Base-by-base conservation (phyloP, 768 basidiomycete species). In the Lactarius tabidus region DNA sequence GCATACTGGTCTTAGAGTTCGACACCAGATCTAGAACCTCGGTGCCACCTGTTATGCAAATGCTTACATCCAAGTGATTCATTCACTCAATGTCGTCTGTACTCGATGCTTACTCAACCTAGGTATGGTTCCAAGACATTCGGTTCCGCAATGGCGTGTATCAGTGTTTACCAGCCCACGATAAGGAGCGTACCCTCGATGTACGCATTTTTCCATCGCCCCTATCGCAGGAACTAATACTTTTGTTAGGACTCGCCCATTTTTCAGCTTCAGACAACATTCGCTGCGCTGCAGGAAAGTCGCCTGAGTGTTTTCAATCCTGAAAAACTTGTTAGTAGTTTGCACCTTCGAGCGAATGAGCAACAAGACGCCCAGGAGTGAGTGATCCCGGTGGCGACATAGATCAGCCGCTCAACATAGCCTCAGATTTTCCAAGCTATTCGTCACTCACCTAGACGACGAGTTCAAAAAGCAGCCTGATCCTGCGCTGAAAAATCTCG, bases 311-410 rank as follows among this genome's bases (percentile, higher is more conserved):
- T 88, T 0, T 95, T 90, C 72, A 93, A 98, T 75, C 96, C 96
- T 0, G 77, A 79, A 18, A 89, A 87, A 67, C 82, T 98, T 17
- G 90, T 95, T 7, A 88, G 95, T 72, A 92, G 92, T 69, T 78
- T 98, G 59, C 83, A 87, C 64, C 78, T 98, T 43, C 84, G 88
- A 23, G 86, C 88, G 1, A 81, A 88, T 5, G 91, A 97, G 72
- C 96, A 98, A 72, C 95, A 98, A 76, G 96, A 98, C 77, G 95
- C 96, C 35, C 93, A 95, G 76, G 96, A 98, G 93, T 97, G 71
- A 60, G 85, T 73, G 31, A 29, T 45, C 23, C 28, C 62, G 36
- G 54, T 58, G 28, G 41, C 8, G 51, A 17, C 18, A 23, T 53
- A 31, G 17, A 26, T 54, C n/a, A n/a, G 3, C 63, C 43, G 39